Base-by-base conservation (phyloP, 2,329 filamentous ascomycete species). In the Cadophora gregata region DNA sequence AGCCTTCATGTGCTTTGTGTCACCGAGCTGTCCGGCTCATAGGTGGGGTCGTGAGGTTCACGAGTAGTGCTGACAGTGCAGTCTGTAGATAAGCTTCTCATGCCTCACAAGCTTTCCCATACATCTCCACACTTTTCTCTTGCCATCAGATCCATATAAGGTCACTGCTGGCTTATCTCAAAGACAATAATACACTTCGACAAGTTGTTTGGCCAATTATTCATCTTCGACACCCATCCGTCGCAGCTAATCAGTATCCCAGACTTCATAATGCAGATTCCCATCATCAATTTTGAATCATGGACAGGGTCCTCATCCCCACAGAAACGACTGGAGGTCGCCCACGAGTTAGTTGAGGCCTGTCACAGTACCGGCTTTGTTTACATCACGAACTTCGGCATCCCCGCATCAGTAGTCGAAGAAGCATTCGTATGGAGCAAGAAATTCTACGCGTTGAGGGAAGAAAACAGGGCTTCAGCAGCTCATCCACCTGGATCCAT, bases 301-400 rank as follows among this genome's bases (percentile, higher is more conserved):
- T 67, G 62, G 50, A 24, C 47, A 16, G 24, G 53, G 6, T 3
- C 42, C 4, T 31, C 36, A n/a, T 42, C 53, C 8, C 12, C 62
- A 19, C 1, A 56, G 19, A 0, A 36, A 5, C 68, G 66, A 14
- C 58, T 63, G 16, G 25, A 38, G 14, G 33, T 31, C 4, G 67
- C 67, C 4, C 38, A 56, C n/a, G n/a, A 65, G 5, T 50, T 70
- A 19, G 64, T 69, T 14, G 24, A 66, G 21, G 67, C 67, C 9
- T 70, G 66, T 33, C 66, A 69, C 55, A 38, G 45, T 8, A 66
- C 60, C 0, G 67, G 69, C 2, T 70, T 69, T 36, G 61, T 70
- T 2, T 69, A 69, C 53, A 67, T 70, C 38, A 65, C 24, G 8
- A 69, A 69, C 55, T 58, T 67, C 21, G 67, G 67, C 6, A 66